Base-by-base conservation (phyloP, 129 eudicot genomes). In the Artemisia argyi region DNA sequence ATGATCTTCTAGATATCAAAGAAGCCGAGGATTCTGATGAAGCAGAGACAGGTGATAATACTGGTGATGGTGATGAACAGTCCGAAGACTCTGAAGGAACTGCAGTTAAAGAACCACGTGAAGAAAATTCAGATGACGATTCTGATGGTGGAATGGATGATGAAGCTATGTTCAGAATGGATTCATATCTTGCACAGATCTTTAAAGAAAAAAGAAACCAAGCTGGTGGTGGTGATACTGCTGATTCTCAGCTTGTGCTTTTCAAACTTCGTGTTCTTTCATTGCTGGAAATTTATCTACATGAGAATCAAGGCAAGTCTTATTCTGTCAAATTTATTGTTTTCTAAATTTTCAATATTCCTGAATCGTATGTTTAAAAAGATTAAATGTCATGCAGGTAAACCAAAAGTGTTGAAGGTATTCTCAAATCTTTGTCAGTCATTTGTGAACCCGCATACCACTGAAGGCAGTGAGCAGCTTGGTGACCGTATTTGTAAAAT, bases 211-310 rank as follows among this genome's bases (percentile, higher is more conserved):
- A 82, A 57, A 82, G 82, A 77, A 93, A 89, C 82, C 95, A 89
- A 60, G 89, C 92, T 16, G 98, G 98, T 10, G 39, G 39, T 32
- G 91, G 90, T 16, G 97, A 88, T 83, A 84, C 96, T 72, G 91
- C 99, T 76, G 89, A 90, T 72, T 88, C 96, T 30, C 99, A 94
- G 81, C 99, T 94, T n/a, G 87, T 88, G 20, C 96, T 94, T 53
- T 94, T 94, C 76, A 94, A 94, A 76, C 99, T 94, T 11, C 96
- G 94, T 28, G 91, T 94, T 28, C 97, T 94, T 64, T 94, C 99
- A 0, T 86, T 94, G 83, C 76, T 94, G 59, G 99, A 94, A 78
- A 90, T 90, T 28, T 94, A 87, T 76, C 86, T 94, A 20, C 91
- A 88, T 35, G 97, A 90, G 81, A 94, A 86, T 83, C 99, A 89